Base-by-base conservation (phyloP, 2,329 filamentous ascomycete genomes). In the Penicillium sp. region DNA sequence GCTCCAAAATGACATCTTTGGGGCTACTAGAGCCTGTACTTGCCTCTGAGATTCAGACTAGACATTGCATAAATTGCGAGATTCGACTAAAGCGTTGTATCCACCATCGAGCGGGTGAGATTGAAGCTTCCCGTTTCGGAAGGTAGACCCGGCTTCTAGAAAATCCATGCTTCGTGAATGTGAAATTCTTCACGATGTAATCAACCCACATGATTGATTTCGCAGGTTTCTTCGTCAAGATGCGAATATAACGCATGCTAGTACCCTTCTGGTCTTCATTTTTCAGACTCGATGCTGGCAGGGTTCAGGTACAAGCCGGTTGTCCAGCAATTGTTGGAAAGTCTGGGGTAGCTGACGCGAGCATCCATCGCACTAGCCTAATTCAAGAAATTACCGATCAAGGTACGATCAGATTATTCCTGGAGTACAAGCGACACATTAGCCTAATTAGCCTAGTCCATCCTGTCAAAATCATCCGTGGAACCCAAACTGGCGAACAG, bases 131-230 rank as follows among this genome's bases (percentile, higher is more conserved):
- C 62, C 56, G 48, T 54, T 61, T 22, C 17, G 62, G 65, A 59
- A 67, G 59, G 65, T 66, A 43, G 55, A 67, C 55, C 60, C 65
- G 65, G 49, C 4, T 25, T 35, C 11, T 8, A 39, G 43, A 49
- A 39, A 51, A 10, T 53, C 42, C 11, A 11, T 31, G 28, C 28
- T 54, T 51, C 17, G 56, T 34, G 38, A 41, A 47, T 20, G 55
- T 59, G 50, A 61, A 58, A 59, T 64, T 57, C 34, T 48, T 17
- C 42, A 49, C 50, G 31, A 37, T 37, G 38, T 38, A 41, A 61
- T 63, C 52, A n/a, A 41, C 39, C 38, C 22, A n/a, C 12, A 28
- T 4, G 15, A 54, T 42, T 52, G 48, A 57, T 58, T 45, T 59
- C 45, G 45, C 45, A 22, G 25, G 38, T 2, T 17, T 31, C 4